A percentile compares a stretch with the other conserved stretches of the same genome.
Evolutionary conservation across 1,139 yeast genomes (phyloP).

Genomic region (Debaryomycetaceae sp.): DNA sequence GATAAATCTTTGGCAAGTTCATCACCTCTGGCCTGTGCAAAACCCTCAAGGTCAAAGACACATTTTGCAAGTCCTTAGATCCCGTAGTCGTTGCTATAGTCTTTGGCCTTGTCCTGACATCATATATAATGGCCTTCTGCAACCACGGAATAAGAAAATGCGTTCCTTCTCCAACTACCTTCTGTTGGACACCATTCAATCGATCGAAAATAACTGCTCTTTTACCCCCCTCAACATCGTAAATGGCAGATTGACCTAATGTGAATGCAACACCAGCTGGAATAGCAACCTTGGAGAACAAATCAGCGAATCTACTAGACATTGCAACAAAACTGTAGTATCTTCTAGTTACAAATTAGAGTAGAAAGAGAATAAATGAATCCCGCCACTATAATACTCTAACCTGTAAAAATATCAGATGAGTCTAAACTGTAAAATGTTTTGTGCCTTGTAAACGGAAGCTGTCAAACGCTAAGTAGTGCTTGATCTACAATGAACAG

Average conservation of each 20-base stretch:
- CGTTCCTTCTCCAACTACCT: slow-evolving; percentile 93
- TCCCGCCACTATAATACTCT: not conserved
- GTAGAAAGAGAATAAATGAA: too few relatives aligned
- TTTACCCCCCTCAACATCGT: slow-evolving; percentile 94
- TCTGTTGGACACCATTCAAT: slow-evolving; percentile 79
- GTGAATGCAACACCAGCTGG: slow-evolving; percentile 69
- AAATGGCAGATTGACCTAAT: slow-evolving; percentile 69
- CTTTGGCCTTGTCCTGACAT: slow-evolving; percentile 89
- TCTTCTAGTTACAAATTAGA: not conserved
- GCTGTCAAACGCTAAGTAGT: not conserved
- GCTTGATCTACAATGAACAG: too few relatives aligned
- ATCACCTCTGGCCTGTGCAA: slow-evolving; percentile 90
- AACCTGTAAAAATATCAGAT: not conserved
- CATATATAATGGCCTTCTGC: slow-evolving; percentile 84
- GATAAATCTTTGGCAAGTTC: slow-evolving; percentile 82
- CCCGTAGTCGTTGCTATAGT: slow-evolving; percentile 95
- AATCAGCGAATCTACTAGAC: slow-evolving; percentile 40
- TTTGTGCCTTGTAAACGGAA: not conserved
- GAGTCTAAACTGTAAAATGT: not conserved
- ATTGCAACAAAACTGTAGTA: slow-evolving; percentile 13
- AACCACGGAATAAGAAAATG: slow-evolving; percentile 96
- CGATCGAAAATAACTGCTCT: slow-evolving; percentile 96
- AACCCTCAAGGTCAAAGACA: slow-evolving; percentile 87
- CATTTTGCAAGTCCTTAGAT: slow-evolving; percentile 95
- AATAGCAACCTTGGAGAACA: slow-evolving; percentile 52